Conservation (phyloP, 805 yeast genomes). For the Wickerhamiella alocasiicola region DNA sequence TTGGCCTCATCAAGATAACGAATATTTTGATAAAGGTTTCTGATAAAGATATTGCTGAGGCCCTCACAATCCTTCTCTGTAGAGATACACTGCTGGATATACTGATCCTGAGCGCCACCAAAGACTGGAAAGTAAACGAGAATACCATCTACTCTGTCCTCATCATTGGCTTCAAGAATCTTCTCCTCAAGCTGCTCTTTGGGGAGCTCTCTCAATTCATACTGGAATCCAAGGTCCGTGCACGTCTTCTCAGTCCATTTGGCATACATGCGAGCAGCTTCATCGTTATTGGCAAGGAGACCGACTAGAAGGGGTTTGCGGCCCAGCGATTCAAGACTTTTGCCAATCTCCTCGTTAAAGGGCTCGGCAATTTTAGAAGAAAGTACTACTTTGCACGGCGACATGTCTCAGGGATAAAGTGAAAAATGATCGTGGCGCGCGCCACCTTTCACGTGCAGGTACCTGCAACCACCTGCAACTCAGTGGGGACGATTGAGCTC, state of each 20-base stretch:
- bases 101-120: constrained; percentile 90
- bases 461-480: too few relatives aligned
- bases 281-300: constrained; percentile 81
- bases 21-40: constrained; percentile 87
- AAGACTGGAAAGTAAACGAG: constrained; percentile 97
- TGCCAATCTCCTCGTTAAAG: constrained; percentile 57
- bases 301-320: constrained; percentile 76
- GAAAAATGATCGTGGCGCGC: too few relatives aligned
- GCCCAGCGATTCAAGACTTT: constrained; percentile 40
- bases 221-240: constrained; percentile 71
- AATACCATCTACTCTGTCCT: constrained; percentile 70
- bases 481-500: too few relatives aligned
- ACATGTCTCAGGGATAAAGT: too few relatives aligned
- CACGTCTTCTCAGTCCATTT: constrained; percentile 91
- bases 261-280: constrained; percentile 92
- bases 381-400: constrained; percentile 43
- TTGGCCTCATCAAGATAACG: constrained; percentile 62
- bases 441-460: too few relatives aligned
- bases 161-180: constrained; percentile 69
- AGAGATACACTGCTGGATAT: constrained; percentile 85
- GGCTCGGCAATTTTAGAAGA: constrained; percentile 82
- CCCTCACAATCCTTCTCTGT: constrained; percentile 95
- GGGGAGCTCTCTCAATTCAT: constrained; percentile 59
- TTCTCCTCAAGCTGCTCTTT: constrained; percentile 79
- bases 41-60: constrained; percentile 76